These are phyloP conservation scores for Brassica juncea DNA, from an alignment of 345 rosid species.

Conservation along the genomic window DNA sequence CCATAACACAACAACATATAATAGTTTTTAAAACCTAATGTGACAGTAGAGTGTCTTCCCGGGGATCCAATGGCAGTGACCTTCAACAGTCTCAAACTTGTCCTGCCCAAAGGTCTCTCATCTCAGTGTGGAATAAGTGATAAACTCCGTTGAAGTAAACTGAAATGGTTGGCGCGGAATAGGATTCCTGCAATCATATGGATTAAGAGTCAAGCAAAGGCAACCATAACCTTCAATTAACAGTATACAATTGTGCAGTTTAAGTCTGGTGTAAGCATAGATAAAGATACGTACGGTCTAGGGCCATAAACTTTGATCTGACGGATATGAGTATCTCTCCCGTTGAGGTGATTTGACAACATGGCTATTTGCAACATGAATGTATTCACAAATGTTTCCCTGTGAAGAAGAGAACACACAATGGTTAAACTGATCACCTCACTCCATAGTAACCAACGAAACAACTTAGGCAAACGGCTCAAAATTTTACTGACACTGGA, in stretches of 20 bases:
- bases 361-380: slow-evolving; percentile 87
- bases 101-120: slow-evolving; percentile 42
- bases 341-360: slow-evolving; percentile 81
- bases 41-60: not conserved
- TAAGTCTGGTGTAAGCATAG: not conserved
- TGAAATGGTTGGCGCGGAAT: slow-evolving; percentile 85
- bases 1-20: slow-evolving; percentile 18
- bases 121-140: slow-evolving; percentile 69
- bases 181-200: slow-evolving; percentile 59
- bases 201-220: not conserved
- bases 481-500: not conserved
- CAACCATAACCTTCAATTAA: not conserved
- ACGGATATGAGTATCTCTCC: slow-evolving; percentile 84
- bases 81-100: slow-evolving; percentile 18
- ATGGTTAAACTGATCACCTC: not conserved
- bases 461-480: not conserved
- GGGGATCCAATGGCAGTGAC: not conserved
- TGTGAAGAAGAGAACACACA: slow-evolving; percentile 40
- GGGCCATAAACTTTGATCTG: slow-evolving; percentile 96
- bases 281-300: slow-evolving; percentile 49
- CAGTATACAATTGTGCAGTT: not conserved
- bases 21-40: slow-evolving; percentile 5
- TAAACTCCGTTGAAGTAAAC: slow-evolving; percentile 80
- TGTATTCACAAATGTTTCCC: slow-evolving; percentile 89
- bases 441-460: not conserved